Evolutionary conservation across 352 stramenopile species (phyloP), one percentile per base, ranked within the genome.

Genomic region (Phytophthora hybrid): DNA sequence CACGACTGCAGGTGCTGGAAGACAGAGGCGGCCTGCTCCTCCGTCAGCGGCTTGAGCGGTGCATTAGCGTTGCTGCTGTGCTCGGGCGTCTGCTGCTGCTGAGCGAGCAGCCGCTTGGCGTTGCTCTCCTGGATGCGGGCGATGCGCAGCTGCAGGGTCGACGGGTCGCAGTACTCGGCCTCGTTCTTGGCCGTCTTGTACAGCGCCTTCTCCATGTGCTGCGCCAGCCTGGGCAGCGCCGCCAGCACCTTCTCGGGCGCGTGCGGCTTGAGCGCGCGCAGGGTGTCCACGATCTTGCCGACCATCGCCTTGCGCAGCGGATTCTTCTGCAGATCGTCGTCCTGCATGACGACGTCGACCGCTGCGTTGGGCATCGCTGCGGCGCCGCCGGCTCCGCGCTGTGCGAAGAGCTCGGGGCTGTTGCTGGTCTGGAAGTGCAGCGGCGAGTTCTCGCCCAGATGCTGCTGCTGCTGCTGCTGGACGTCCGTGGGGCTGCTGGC

Each of bases 211-310:
- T 99, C 97, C 76, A 99, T 92, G 55, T 97, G 88, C 59, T 97
- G 96, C 3, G 97, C 97, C 87, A 99, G 97, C 39, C 97, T 92
- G 2, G 97, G 97, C 26, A 99, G 77, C 51, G 98, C 98, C 52
- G 97, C 88, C 49, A 99, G 81, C 90, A 98, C 98, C 78, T 98
- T 97, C 51, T 95, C 77, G 7, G 96, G 94, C 16, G 97, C 97
- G 73, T 99, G 97, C 23, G 97, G 97, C 72, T 99, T 98, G 59
- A 98, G 83, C 62, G 93, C 80, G 64, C 93, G 88, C 63, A 99
- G 75, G 6, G 98, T 89, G 55, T 96, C 86, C 18, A 98, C 94
- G 76, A 98, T 98, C 63, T 88, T 80, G 31, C 66, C 46, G 52
- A 84, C 81, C 63, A 94, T 78, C 8, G 41, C 60, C 39, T 89